phyloP scores from a whole-genome alignment of 2,329 filamentous ascomycete species.

The Cladophialophora immunda region DNA sequence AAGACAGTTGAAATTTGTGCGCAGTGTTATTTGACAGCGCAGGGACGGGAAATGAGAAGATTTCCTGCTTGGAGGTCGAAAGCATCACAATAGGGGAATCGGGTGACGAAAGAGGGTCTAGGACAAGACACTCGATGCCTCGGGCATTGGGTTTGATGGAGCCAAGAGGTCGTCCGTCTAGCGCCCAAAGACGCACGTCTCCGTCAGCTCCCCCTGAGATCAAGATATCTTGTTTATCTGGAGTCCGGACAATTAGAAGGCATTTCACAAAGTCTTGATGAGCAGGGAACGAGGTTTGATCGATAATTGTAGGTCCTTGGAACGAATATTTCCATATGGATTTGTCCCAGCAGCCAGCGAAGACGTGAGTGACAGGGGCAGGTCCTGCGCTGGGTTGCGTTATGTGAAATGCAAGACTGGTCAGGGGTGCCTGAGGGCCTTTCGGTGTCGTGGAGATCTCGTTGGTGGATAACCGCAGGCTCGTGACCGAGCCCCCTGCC shows the following conservation, averaged over 20 bases:
- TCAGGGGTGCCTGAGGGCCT: slow-evolving; percentile 81
- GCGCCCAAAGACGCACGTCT: slow-evolving; percentile 85
- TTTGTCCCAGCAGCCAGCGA: slow-evolving; percentile 95
- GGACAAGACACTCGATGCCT: slow-evolving; percentile 78
- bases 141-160: slow-evolving; percentile 80
- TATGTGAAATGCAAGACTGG: slow-evolving; percentile 73
- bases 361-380: slow-evolving; percentile 62
- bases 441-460: slow-evolving; percentile 60
- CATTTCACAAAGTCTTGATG: slow-evolving; percentile 84
- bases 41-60: slow-evolving; percentile 69
- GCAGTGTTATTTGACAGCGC: slow-evolving; percentile 41
- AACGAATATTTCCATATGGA: slow-evolving; percentile 81
- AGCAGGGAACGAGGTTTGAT: slow-evolving; percentile 35
- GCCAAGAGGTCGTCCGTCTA: slow-evolving; percentile 73
- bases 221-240: slow-evolving; percentile 70
- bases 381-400: slow-evolving; percentile 49
- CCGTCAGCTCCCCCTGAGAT: slow-evolving; percentile 81
- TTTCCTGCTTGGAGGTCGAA: slow-evolving; percentile 80
- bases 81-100: slow-evolving; percentile 67
- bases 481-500: slow-evolving; percentile 81
- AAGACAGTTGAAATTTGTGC: slow-evolving; percentile 63
- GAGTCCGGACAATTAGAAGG: slow-evolving; percentile 65
- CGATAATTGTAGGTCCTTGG: slow-evolving; percentile 70
- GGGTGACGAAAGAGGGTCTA: slow-evolving; percentile 72
- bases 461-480: slow-evolving; percentile 55